Evolutionary conservation across 129 eudicot species (phyloP), one percentile per base, ranked within the genome.

Genomic region (Pulicaria dysenterica): DNA sequence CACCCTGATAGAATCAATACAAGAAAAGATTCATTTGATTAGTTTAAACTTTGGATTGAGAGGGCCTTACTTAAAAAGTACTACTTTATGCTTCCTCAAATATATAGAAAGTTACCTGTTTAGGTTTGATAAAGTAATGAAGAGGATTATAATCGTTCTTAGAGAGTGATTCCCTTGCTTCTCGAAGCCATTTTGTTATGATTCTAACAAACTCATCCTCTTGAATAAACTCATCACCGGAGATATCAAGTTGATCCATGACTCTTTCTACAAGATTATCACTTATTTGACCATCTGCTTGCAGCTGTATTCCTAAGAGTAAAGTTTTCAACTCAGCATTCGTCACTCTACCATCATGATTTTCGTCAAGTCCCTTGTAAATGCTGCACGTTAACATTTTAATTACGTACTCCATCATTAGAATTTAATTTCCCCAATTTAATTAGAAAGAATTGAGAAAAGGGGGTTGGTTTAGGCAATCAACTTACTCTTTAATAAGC

Each of bases 311-410:
- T 50, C 96, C 92, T 48, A 89, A 4, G 14, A 89, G 61, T 40
- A 89, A 69, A 68, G 81, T 81, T 63, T 84, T 89, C 70, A 89
- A 76, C 79, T 89, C 96, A 6, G 83, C 51, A 31, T 49, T 63
- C 58, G 92, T 82, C 57, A 89, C 80, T 42, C 70, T 71, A 11
- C 71, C 34, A 41, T 80, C 87, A 5, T 69, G 82, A 70, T 86
- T 69, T 75, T 77, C 50, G 83, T 89, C 96, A 63, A 86, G 81
- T 68, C 59, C 72, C 37, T 75, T 40, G 54, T 86, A 87, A 39
- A 89, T 59, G 70, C 96, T 89, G 86, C 69, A 49, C 42, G 19
- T 24, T 16, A 61, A 34, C 7, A 48, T 34, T 17, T 14, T 7
- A 15, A 24, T 24, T 24, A 24, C n/a, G n/a, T n/a, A n/a, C 42